A percentile compares a stretch with the other conserved stretches of the same genome.
phyloP scores from a whole-genome alignment of 1,284 basidiomycete genomes.

The Ustilago shanxiensis region DNA sequence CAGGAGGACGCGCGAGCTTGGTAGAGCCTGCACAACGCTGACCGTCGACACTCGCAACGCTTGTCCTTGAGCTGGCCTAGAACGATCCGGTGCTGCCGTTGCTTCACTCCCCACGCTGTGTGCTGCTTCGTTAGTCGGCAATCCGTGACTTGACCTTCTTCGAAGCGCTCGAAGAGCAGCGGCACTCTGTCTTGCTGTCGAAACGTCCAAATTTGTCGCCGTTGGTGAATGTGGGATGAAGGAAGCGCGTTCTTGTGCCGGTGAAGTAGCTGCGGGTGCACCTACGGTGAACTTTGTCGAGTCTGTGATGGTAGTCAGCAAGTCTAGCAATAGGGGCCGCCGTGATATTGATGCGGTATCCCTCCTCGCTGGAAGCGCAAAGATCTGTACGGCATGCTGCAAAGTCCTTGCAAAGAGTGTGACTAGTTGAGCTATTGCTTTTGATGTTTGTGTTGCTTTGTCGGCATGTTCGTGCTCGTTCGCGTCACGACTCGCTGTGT shows the following conservation, averaged over 20 bases:
- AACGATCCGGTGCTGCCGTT: not conserved
- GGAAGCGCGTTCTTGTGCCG: slow-evolving; percentile 18
- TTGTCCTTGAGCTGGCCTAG: not conserved
- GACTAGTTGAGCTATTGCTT: slow-evolving; percentile 31
- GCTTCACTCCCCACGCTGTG: not conserved
- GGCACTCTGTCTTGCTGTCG: slow-evolving; percentile 21
- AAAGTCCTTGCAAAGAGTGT: slow-evolving; percentile 38
- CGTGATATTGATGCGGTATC: slow-evolving; percentile 2
- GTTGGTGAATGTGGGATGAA: slow-evolving; percentile 13
- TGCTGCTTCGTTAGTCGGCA: slow-evolving; percentile 9
- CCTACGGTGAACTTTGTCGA: slow-evolving; percentile 13
- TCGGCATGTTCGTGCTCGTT: not conserved
- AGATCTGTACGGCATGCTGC: slow-evolving; percentile 43
- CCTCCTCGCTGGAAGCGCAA: slow-evolving; percentile 19
- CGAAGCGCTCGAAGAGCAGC: slow-evolving; percentile 31
- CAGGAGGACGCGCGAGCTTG: slow-evolving; percentile 35
- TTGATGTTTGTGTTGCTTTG: slow-evolving; percentile 22
- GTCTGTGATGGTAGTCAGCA: slow-evolving; percentile 27
- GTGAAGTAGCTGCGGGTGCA: slow-evolving; percentile 14
- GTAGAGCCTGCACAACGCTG: slow-evolving; percentile 33
- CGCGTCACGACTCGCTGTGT: slow-evolving; percentile 1
- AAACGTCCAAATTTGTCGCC: slow-evolving; percentile 3
- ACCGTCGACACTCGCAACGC: slow-evolving; percentile 34
- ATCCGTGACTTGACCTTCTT: slow-evolving; percentile 35
- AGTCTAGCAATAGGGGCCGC: slow-evolving; percentile 16